These are phyloP conservation scores for Massariosphaeria phaeospora DNA, from an alignment of 495 filamentous ascomycete genomes.

Conservation along the genomic window DNA sequence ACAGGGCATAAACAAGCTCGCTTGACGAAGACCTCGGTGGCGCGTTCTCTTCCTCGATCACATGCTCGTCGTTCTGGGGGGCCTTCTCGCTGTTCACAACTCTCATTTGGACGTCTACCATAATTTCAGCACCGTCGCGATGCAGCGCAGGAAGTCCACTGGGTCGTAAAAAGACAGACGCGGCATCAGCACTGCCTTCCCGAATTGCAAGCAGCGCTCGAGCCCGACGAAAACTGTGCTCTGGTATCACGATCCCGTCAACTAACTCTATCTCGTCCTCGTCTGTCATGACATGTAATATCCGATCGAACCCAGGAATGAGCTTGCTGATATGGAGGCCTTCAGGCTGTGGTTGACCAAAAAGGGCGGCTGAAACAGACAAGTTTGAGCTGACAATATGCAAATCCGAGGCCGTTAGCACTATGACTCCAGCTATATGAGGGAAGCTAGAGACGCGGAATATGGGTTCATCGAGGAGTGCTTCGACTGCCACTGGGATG, in stretches of 20 bases:
- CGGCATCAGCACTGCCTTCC: slow-evolving; percentile 71
- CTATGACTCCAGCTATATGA: slow-evolving; percentile 94
- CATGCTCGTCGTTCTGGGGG: slow-evolving; percentile 42
- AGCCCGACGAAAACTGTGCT: slow-evolving; percentile 90
- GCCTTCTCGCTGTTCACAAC: slow-evolving; percentile 80
- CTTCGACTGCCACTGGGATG: slow-evolving; percentile 72
- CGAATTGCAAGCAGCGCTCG: slow-evolving; percentile 74
- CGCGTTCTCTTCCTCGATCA: slow-evolving; percentile 47
- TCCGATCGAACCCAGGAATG: slow-evolving; percentile 80
- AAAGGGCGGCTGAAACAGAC: slow-evolving; percentile 85
- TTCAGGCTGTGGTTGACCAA: slow-evolving; percentile 78
- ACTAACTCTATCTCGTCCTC: slow-evolving; percentile 76
- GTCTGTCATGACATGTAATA: slow-evolving; percentile 73
- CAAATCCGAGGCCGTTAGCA: slow-evolving; percentile 69
- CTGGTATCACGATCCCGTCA: slow-evolving; percentile 95
- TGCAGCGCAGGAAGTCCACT: slow-evolving; percentile 80
- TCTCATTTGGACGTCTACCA: slow-evolving; percentile 91
- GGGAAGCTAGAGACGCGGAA: slow-evolving; percentile 88
- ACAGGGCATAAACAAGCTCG: slow-evolving; percentile 89
- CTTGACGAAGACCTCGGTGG: slow-evolving; percentile 39
- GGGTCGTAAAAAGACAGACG: slow-evolving; percentile 69
- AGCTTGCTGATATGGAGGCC: slow-evolving; percentile 72
- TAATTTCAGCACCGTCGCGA: slow-evolving; percentile 82
- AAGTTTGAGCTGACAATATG: slow-evolving; percentile 87
- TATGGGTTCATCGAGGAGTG: slow-evolving; percentile 56